These are phyloP conservation scores for Persicaria tinctoria DNA, from an alignment of 148 eudicot species.

Conservation along the genomic window DNA sequence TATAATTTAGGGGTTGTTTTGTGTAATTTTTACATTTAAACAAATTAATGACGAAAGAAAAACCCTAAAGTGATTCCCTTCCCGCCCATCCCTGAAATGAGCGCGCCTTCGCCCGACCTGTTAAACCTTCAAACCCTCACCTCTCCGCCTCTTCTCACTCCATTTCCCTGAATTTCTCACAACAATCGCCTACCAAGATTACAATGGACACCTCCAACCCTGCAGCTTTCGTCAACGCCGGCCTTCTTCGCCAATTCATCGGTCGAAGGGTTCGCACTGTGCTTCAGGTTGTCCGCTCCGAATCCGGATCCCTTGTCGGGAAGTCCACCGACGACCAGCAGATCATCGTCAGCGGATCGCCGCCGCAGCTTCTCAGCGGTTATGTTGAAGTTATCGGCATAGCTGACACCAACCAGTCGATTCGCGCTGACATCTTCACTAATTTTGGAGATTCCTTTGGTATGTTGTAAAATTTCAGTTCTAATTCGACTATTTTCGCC, in stretches of 20 bases:
- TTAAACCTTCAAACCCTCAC: no score
- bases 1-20: no score
- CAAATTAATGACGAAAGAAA: no score
- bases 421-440: conserved; percentile 53
- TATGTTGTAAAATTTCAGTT: conserved; percentile 12
- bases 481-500: neutral
- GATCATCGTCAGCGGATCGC: conserved; percentile 55
- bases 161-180: no score
- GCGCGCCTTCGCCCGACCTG: no score
- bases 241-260: conserved; percentile 50
- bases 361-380: conserved; percentile 41
- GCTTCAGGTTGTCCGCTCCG: conserved; percentile 62
- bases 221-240: conserved; percentile 74
- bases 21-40: no score
- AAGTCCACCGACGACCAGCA: conserved; percentile 82
- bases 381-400: conserved; percentile 92
- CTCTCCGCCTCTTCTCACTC: no score
- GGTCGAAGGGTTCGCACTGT: conserved; percentile 77
- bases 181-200: neutral
- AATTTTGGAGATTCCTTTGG: conserved; percentile 76
- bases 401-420: conserved; percentile 62
- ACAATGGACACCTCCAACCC: conserved; percentile 85
- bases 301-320: conserved; percentile 47
- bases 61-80: no score
- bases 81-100: no score